Evolutionary conservation across 1,284 basidiomycete genomes (phyloP), one percentile per base, ranked within the genome.

Genomic region (Quambalaria eucalypti): DNA sequence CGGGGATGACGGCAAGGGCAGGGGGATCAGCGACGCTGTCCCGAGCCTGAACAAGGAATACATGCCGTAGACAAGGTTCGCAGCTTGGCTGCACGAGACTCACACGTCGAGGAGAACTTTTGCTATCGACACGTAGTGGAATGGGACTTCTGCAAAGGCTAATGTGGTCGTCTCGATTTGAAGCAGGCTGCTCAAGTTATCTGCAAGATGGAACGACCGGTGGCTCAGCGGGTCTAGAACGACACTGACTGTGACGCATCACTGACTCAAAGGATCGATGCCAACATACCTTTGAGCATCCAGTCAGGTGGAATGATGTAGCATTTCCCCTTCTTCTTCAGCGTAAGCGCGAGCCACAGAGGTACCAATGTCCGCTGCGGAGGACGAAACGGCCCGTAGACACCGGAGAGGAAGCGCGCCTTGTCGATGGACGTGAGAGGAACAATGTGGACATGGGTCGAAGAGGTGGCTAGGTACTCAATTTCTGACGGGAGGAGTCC

Each of bases 291-390:
- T 49, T 87, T 82, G 54, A 80, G 83, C 28, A 98, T 80, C 93
- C 93, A 98, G 26, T 82, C 80, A 1, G 93, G 93, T 0, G 89
- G 81, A 4, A 96, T 81, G 44, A 98, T 87, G 63, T 88, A 83
- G 62, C 93, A 97, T 76, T 93, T 93, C 68, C 87, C 86, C 80
- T 95, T 95, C 64, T 86, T 77, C 77, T 97, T 97, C 53, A 98
- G 79, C 66, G 93, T 90, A 5, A 88, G 79, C 0, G 91, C 93
- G 77, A 98, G 86, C 95, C 93, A 98, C 4, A 97, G 80, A 0
- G 95, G 95, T 9, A 97, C 84, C 57, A 81, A 81, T 23, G 85
- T 81, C 73, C 87, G 87, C 44, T 83, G 81, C 10, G 93, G 91
- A 5, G 95, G 93, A 12, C 85, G 80, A 52, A 98, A 84, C 9